Evolutionary conservation across 495 filamentous ascomycete genomes (phyloP).

Genomic region (Hypomontagnella monticulosa): DNA sequence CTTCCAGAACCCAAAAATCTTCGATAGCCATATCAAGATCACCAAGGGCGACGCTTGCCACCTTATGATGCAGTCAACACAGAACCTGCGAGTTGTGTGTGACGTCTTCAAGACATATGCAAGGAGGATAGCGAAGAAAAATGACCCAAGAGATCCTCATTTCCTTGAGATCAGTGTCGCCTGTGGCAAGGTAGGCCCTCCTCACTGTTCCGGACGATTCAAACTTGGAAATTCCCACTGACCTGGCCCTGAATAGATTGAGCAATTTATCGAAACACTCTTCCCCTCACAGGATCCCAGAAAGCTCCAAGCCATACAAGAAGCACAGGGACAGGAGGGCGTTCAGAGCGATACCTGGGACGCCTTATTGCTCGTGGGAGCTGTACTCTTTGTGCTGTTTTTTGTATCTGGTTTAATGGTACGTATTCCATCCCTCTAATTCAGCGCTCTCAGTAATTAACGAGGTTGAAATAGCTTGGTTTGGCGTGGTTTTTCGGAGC

Average conservation of each 20-base stretch:
- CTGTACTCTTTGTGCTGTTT: slow-evolving; percentile 47
- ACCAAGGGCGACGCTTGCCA: slow-evolving; percentile 93
- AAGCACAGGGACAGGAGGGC: slow-evolving; percentile 39
- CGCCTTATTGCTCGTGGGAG: slow-evolving; percentile 46
- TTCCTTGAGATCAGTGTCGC: slow-evolving; percentile 91
- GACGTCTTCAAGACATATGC: slow-evolving; percentile 79
- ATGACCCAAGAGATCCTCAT: slow-evolving; percentile 91
- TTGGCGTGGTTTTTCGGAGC: slow-evolving; percentile 74
- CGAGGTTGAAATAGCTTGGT: slow-evolving; percentile 61
- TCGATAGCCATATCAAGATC: slow-evolving; percentile 92
- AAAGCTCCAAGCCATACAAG: slow-evolving; percentile 48
- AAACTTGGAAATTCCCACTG: slow-evolving; percentile 13
- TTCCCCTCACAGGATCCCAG: slow-evolving; percentile 76
- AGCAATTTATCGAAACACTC: slow-evolving; percentile 95
- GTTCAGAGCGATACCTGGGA: slow-evolving; percentile 48
- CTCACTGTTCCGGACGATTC: background rate
- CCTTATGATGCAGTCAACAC: slow-evolving; percentile 90
- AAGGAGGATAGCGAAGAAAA: slow-evolving; percentile 90
- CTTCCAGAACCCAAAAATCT: slow-evolving; percentile 91
- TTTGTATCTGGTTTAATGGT: slow-evolving; percentile 58
- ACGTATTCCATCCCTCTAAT: slow-evolving; percentile 25
- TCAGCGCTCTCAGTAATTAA: slow-evolving; percentile 7
- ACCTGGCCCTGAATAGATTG: slow-evolving; percentile 67
- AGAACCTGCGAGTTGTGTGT: slow-evolving; percentile 83
- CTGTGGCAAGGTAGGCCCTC: slow-evolving; percentile 78